Evolutionary conservation across 495 filamentous ascomycete species (phyloP).

Genomic region (Jackrogersella multiformis): DNA sequence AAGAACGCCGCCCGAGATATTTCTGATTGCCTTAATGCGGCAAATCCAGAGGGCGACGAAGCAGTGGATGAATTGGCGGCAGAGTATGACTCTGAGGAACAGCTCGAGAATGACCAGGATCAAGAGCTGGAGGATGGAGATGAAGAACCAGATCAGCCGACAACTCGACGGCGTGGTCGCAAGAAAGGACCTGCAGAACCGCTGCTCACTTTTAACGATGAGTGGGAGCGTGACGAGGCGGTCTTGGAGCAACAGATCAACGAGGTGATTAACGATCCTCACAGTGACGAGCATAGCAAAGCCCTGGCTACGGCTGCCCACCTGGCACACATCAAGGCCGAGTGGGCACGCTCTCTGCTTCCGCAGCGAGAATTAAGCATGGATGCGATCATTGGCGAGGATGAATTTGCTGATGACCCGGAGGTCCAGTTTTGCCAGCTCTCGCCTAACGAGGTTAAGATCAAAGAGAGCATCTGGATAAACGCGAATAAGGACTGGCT

Average conservation of each 20-base stretch:
- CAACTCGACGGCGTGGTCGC: constrained; percentile 33
- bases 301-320: constrained; percentile 54
- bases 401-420: constrained; percentile 86
- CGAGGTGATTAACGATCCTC: constrained; percentile 58
- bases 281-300: constrained; percentile 56
- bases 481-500: constrained; percentile 92
- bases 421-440: constrained; percentile 84
- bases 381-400: constrained; percentile 69
- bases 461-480: constrained; percentile 93
- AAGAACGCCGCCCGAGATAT: constrained; percentile 31
- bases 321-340: constrained; percentile 49
- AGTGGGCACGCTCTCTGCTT: constrained; percentile 44
- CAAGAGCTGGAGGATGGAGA: constrained; percentile 22
- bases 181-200: constrained; percentile 34
- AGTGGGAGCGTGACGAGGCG: constrained; percentile 60
- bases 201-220: constrained; percentile 51
- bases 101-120: constrained; percentile 7
- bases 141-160: constrained; percentile 22
- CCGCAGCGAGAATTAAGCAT: constrained; percentile 44
- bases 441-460: constrained; percentile 69
- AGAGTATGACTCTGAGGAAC: constrained; percentile 28
- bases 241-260: constrained; percentile 61
- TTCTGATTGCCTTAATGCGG: constrained; percentile 48
- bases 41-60: constrained; percentile 43
- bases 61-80: constrained; percentile 47